These are phyloP conservation scores for Hemileccinum impolitum DNA, from an alignment of 768 basidiomycete species.

Conservation along the genomic window DNA sequence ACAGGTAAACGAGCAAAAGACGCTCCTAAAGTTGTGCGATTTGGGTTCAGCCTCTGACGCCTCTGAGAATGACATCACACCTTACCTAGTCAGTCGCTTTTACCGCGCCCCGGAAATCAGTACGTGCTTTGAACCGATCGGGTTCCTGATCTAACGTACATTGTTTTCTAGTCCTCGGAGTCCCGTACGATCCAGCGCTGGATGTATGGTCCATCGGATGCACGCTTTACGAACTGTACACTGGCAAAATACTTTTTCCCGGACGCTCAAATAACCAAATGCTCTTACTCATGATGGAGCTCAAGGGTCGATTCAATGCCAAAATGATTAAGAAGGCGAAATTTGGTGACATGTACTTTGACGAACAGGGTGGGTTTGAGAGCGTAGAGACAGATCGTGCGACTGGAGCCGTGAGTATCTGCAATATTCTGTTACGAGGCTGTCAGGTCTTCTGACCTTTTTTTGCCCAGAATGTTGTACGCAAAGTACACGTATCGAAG, in stretches of 20 bases:
- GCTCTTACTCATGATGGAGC: conserved; percentile 96
- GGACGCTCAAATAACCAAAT: conserved; percentile 98
- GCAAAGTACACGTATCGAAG: conserved; percentile 81
- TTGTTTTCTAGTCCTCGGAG: conserved; percentile 71
- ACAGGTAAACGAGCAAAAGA: conserved; percentile 94
- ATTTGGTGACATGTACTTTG: conserved; percentile 91
- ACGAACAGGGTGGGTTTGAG: conserved; percentile 85
- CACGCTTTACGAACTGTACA: conserved; percentile 94
- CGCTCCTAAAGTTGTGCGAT: conserved; percentile 90
- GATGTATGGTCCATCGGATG: conserved; percentile 98
- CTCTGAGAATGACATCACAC: conserved; percentile 94
- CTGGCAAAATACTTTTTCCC: conserved; percentile 96
- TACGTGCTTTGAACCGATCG: conserved; percentile 37
- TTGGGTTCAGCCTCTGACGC: conserved; percentile 96
- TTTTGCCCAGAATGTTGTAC: conserved; percentile 64
- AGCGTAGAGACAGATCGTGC: conserved; percentile 82
- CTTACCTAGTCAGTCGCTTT: conserved; percentile 95
- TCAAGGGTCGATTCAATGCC: conserved; percentile 89
- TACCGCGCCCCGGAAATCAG: conserved; percentile 99
- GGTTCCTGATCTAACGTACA: conserved; percentile 14
- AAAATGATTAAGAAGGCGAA: conserved; percentile 94
- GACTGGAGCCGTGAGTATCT: conserved; percentile 69
- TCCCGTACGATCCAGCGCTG: conserved; percentile 89
- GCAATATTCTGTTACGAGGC: conserved; percentile 1
- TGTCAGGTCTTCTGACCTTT: conserved; percentile 19